Evolutionary conservation across 2,329 filamentous ascomycete species (phyloP), one percentile per base, ranked within the genome.

Genomic region (Fusarium sp.): DNA sequence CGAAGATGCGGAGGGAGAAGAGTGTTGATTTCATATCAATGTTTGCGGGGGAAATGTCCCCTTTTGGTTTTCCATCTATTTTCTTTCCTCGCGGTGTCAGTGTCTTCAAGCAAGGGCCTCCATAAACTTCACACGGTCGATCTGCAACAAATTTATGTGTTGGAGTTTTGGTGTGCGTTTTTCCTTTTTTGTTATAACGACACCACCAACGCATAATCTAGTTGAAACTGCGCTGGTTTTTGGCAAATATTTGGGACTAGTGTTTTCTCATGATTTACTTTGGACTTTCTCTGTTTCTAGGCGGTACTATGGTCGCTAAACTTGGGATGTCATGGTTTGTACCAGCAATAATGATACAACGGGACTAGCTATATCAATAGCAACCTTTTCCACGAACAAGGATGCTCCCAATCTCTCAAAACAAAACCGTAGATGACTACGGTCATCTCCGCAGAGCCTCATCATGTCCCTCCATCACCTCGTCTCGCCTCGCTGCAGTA

Each of bases 1-100:
- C 6, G 64, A 70, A 45, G 72, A 74, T 28, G 72, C 72, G 22
- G 72, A 74, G 48, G 70, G 72, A 9, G 72, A 74, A 45, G 68
- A 70, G 24, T 69, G 53, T 42, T 56, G 24, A 13, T 26, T 38
- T 41, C 35, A 38, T 35, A n/a, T 34, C 26, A 25, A 29, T 11
- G 35, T 42, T 15, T 12, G 13, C 2, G 11, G 19, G 22, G 26
- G 15, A 11, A 26, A 15, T 28, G 22, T 25, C 7, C 11, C 7
- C 11, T n/a, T 47, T n/a, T 44, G 5, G 5, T 11, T 34, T 28
- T 12, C 2, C 11, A 11, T 41, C 1, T 24, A n/a, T 38, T 35
- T 53, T 45, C 34, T 49, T 15, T 15, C 24, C 29, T 44, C 9
- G 15, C 24, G 19, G 31, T 15, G 12, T n/a, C 12, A 9, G 24